Conservation (phyloP, 345 rosid species). For the Euphorbia peplus region DNA sequence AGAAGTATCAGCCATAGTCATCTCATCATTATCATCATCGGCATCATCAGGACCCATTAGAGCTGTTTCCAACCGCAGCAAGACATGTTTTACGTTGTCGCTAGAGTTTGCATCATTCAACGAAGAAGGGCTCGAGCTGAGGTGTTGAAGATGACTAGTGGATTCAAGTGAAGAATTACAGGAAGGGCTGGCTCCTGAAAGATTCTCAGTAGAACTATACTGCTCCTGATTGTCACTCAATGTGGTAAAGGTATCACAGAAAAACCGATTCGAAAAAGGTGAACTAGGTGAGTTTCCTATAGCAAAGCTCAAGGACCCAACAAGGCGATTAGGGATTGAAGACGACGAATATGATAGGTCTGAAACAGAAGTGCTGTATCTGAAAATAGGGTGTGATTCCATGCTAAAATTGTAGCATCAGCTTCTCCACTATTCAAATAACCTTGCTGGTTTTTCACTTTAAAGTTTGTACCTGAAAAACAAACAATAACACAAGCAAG, state of each 20-base stretch:
- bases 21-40: slow-evolving; percentile 37
- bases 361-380: slow-evolving; percentile 37
- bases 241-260: slow-evolving; percentile 35
- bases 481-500: slow-evolving; percentile 2
- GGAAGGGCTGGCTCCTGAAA: slow-evolving; percentile 49
- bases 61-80: slow-evolving; percentile 48
- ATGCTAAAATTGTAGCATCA: slow-evolving; percentile 36
- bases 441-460: no score
- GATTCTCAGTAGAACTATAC: slow-evolving; percentile 43
- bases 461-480: no score
- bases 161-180: slow-evolving; percentile 42
- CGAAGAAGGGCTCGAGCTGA: slow-evolving; percentile 47
- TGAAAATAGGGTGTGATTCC: slow-evolving; percentile 44
- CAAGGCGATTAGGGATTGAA: slow-evolving; percentile 34
- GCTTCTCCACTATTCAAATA: slow-evolving; percentile 15
- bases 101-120: slow-evolving; percentile 32
- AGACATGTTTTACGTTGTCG: slow-evolving; percentile 32
- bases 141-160: slow-evolving; percentile 25
- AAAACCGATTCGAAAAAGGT: slow-evolving; percentile 37
- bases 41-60: slow-evolving; percentile 49
- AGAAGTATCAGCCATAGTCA: slow-evolving; percentile 20
- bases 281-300: slow-evolving; percentile 45
- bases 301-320: slow-evolving; percentile 34
- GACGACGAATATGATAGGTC: slow-evolving; percentile 40
- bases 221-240: slow-evolving; percentile 52